Evolutionary conservation across 768 basidiomycete genomes (phyloP).

Genomic region (Pleurotus eryngii): DNA sequence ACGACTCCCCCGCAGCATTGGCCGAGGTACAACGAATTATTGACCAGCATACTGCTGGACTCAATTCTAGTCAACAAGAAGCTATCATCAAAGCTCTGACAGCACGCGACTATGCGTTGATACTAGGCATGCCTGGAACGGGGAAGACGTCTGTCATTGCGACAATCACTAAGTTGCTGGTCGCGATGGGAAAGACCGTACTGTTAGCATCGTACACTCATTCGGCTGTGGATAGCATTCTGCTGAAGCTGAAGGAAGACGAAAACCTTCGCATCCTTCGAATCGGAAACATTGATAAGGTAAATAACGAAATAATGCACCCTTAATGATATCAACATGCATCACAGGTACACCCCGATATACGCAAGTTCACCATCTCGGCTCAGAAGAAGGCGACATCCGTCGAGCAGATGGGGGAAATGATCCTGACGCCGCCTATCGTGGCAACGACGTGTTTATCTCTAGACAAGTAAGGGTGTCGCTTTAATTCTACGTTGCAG

Average conservation of each 20-base stretch:
- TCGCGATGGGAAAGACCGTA: slow-evolving; percentile 80
- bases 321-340: no score
- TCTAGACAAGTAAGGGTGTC: slow-evolving; percentile 78
- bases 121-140: slow-evolving; percentile 98
- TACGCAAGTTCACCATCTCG: slow-evolving; percentile 67
- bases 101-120: slow-evolving; percentile 86
- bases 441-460: slow-evolving; percentile 95
- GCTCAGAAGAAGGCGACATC: slow-evolving; percentile 53
- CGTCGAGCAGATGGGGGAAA: slow-evolving; percentile 79
- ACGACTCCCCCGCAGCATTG: slow-evolving; percentile 15
- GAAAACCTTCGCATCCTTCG: slow-evolving; percentile 73
- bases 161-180: slow-evolving; percentile 77
- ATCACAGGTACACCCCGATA: slow-evolving; percentile 76
- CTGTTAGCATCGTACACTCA: slow-evolving; percentile 93
- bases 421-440: slow-evolving; percentile 84
- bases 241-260: slow-evolving; percentile 71
- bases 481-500: slow-evolving; percentile 28
- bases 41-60: slow-evolving; percentile 28
- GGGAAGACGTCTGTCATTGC: slow-evolving; percentile 97
- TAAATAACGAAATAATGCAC: slow-evolving; percentile 18
- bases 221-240: slow-evolving; percentile 96
- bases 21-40: slow-evolving; percentile 16
- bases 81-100: slow-evolving; percentile 74
- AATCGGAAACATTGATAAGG: slow-evolving; percentile 91
- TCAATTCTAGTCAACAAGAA: slow-evolving; percentile 70